Base-by-base conservation (phyloP, 305 asterid species). In the Fraxinus sp. region DNA sequence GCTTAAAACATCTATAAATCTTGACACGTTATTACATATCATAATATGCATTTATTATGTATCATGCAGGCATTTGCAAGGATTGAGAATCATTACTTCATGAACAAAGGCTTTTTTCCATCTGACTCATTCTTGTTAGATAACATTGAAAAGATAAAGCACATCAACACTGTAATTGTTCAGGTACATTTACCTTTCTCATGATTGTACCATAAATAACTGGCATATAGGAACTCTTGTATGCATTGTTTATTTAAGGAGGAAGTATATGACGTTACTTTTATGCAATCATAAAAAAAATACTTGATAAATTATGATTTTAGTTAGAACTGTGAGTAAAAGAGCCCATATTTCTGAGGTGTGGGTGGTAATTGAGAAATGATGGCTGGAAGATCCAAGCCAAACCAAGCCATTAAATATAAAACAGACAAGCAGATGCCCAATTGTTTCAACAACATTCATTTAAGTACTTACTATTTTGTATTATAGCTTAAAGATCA, bases 41-140 rank as follows among this genome's bases (percentile, higher is more conserved):
- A 14, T 79, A 70, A 78, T 79, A 28, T 75, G 66, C 73, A 72
- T 55, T 41, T 75, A 39, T 84, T 83, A 18, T 86, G 74, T 78
- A 78, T 77, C 28, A 8, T 86, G 66, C 91, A 94, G 99, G 99
- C 99, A 81, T 94, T 95, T 87, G 98, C 98, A 46, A 90, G 99
- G 94, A 94, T 95, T 87, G 99, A 95, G 93, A 95, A 94, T 86
- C 98, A 95, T 90, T 95, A 94, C 90, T 95, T 95, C 81, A 89
- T 91, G 88, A 95, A 94, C 91, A 91, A 87, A 87, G 99, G 99
- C 18, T 95, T 95, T 85, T 89, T 95, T 49, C 77, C 94, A 64
- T 84, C 94, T 0, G 98, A 93, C 74, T 93, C 99, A 5, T 94
- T 79, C 89, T 88, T 95, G 88, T 85, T 95, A 87, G 99, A 95